phyloP scores from a whole-genome alignment of 352 stramenopile species.

The Achlya hypogyna region DNA sequence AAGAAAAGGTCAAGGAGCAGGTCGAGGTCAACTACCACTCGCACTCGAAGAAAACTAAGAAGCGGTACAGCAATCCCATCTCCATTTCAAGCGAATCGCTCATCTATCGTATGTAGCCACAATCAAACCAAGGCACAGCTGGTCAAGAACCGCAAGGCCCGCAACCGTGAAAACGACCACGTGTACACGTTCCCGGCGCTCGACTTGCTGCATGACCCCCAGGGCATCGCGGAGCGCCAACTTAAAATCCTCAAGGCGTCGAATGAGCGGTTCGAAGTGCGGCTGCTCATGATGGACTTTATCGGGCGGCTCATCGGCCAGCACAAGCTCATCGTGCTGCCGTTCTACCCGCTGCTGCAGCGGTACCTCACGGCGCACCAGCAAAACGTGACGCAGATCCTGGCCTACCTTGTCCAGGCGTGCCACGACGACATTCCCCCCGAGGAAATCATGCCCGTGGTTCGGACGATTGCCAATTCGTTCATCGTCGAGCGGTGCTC shows the following conservation, averaged over 20 bases:
- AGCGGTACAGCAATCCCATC: constrained; percentile 31
- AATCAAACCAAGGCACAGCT: constrained; percentile 80
- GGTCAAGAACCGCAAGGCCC: constrained; percentile 85
- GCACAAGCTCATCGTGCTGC: constrained; percentile 95
- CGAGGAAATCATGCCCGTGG: constrained; percentile 92
- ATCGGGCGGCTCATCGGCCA: constrained; percentile 94
- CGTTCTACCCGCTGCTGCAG: constrained; percentile 95
- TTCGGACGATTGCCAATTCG: constrained; percentile 97
- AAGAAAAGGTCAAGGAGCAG: constrained; percentile 80
- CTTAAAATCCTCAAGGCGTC: constrained; percentile 87
- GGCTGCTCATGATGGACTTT: constrained; percentile 99
- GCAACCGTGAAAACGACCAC: constrained; percentile 66
- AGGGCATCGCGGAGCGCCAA: constrained; percentile 90
- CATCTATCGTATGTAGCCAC: too few species aligned
- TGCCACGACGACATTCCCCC: constrained; percentile 96
- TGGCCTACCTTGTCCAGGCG: constrained; percentile 96
- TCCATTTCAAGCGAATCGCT: background rate
- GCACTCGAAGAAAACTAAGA: constrained; percentile 96
- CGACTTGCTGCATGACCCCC: constrained; percentile 95
- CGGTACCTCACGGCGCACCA: constrained; percentile 86
- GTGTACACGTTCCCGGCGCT: constrained; percentile 93
- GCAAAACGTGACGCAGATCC: constrained; percentile 88
- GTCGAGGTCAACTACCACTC: constrained; percentile 89
- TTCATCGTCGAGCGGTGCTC: constrained; percentile 96
- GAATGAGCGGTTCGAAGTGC: constrained; percentile 88